A percentile compares a stretch with the other conserved stretches of the same genome.
These are phyloP conservation scores for Scheffersomyces illinoinensis DNA, from an alignment of 1,139 yeast species.

Conservation along the genomic window DNA sequence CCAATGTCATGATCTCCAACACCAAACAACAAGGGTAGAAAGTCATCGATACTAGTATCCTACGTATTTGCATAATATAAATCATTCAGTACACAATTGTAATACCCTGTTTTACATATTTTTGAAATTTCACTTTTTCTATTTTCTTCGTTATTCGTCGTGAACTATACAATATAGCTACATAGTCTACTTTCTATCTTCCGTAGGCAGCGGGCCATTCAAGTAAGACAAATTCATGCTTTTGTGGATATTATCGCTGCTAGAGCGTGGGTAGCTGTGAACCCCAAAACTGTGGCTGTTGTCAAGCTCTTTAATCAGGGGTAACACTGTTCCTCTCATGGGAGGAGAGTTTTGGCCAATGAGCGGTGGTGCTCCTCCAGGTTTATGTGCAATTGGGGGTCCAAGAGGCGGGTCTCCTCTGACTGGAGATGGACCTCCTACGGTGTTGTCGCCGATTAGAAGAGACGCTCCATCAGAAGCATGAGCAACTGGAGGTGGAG, in stretches of 20 bases:
- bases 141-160: neutral
- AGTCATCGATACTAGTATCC: neutral
- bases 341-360: neutral
- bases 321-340: neutral
- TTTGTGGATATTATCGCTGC: neutral
- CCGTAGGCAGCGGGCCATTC: neutral
- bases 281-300: neutral
- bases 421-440: no score
- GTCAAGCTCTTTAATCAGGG: neutral
- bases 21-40: neutral
- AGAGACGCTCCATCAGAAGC: neutral
- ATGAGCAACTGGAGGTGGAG: neutral
- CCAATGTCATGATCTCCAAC: neutral
- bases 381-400: neutral
- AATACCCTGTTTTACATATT: no score
- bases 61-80: no score
- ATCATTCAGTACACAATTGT: no score
- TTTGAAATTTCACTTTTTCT: no score
- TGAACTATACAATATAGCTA: neutral
- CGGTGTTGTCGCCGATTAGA: neutral
- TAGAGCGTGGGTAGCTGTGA: neutral
- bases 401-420: no score
- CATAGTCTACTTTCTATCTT: neutral
- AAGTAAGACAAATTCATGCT: constrained; percentile 5
- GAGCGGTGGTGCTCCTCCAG: neutral